phyloP scores from a whole-genome alignment of 176 grass and related monocot species.

The Hsuehochloa calcarea region DNA sequence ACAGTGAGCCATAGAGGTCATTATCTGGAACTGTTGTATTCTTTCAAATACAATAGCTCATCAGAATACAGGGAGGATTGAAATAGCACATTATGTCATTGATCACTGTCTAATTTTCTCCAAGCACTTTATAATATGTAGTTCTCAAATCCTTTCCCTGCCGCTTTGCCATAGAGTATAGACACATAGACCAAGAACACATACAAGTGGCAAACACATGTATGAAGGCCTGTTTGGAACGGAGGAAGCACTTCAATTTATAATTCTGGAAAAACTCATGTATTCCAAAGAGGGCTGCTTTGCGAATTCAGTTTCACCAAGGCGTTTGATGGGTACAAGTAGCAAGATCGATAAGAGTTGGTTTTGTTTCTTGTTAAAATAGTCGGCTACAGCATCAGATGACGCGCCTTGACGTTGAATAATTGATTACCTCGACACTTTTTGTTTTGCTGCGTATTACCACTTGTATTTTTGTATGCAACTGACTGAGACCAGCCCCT shows the following conservation, averaged over 20 bases:
- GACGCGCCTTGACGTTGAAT: background rate
- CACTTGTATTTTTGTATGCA: background rate
- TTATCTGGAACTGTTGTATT: conserved; percentile 11
- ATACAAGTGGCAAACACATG: background rate
- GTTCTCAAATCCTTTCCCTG: too few species aligned
- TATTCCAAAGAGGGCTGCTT: background rate
- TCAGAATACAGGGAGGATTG: conserved; percentile 11
- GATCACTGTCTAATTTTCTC: background rate
- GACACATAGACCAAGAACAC: too few species aligned
- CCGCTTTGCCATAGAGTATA: too few species aligned
- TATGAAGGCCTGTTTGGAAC: background rate
- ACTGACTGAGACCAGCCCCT: background rate
- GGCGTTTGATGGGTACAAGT: background rate
- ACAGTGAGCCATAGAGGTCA: conserved; percentile 7
- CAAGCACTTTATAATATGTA: background rate
- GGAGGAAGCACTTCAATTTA: too few species aligned
- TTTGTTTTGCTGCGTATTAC: background rate
- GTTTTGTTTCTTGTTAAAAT: background rate
- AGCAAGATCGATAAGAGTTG: background rate
- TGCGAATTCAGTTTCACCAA: background rate
- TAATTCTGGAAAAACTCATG: background rate
- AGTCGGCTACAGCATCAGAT: background rate
- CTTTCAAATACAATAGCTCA: conserved; percentile 15
- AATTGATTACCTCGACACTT: background rate
- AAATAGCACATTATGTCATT: background rate